These are phyloP conservation scores for Aspergillus ruber DNA, from an alignment of 2,329 filamentous ascomycete genomes.

Conservation along the genomic window DNA sequence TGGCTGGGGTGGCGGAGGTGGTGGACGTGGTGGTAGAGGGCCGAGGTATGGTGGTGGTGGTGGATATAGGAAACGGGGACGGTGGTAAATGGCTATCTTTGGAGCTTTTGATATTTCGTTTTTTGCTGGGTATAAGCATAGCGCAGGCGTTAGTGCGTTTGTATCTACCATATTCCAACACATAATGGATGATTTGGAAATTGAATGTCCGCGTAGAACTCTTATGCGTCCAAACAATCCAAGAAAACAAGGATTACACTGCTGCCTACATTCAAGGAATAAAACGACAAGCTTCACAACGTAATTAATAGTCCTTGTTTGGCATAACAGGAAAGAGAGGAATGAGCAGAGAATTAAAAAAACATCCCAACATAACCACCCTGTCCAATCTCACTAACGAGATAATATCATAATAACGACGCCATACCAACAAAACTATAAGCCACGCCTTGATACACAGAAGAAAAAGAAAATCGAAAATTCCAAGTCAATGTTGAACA, in stretches of 20 bases:
- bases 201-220: too few relatives aligned
- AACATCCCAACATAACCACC: too few relatives aligned
- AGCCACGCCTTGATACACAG: background rate
- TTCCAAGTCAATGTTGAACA: constrained; percentile 5
- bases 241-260: background rate
- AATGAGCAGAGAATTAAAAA: background rate
- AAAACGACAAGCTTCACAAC: background rate
- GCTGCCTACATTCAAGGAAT: background rate
- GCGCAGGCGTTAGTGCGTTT: constrained; percentile 33
- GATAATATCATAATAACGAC: too few relatives aligned
- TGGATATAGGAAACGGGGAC: constrained; percentile 37
- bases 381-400: too few relatives aligned
- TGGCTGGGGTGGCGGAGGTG: constrained; percentile 42
- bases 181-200: background rate
- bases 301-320: background rate
- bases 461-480: background rate
- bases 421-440: too few relatives aligned
- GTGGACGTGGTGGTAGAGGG: constrained; percentile 40
- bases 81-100: constrained; percentile 32
- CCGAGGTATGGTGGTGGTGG: constrained; percentile 33
- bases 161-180: background rate
- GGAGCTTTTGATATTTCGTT: constrained; percentile 7
- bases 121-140: constrained; percentile 29
- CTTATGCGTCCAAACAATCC: too few relatives aligned
- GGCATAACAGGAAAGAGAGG: background rate